Evolutionary conservation across 495 filamentous ascomycete species (phyloP).

Genomic region (Xylaria sp.): DNA sequence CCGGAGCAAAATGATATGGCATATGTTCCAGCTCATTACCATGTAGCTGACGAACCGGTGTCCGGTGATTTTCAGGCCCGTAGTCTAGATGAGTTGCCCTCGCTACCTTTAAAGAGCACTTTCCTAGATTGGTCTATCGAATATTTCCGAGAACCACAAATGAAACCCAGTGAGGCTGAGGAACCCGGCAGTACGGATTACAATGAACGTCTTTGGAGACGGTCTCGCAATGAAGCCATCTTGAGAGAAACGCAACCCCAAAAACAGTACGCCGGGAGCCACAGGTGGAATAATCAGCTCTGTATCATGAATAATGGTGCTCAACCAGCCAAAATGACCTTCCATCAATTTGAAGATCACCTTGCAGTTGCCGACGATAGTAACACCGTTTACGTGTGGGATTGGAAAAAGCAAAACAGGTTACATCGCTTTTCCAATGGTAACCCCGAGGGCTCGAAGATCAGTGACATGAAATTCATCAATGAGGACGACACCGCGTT

Average conservation of each 20-base stretch:
- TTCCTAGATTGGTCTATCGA: conserved; percentile 97
- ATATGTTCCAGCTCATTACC: conserved; percentile 72
- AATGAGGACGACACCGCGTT: conserved; percentile 98
- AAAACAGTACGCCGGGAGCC: conserved; percentile 82
- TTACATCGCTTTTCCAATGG: conserved; percentile 90
- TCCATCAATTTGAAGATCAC: conserved; percentile 98
- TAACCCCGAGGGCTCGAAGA: conserved; percentile 87
- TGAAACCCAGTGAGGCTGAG: conserved; percentile 94
- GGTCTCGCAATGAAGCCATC: conserved; percentile 90
- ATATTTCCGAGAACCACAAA: conserved; percentile 98
- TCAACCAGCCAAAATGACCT: conserved; percentile 89
- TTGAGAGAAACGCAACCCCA: conserved; percentile 90
- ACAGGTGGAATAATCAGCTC: conserved; percentile 79
- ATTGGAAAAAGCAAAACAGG: conserved; percentile 78
- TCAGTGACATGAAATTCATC: conserved; percentile 94
- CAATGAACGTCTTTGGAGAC: conserved; percentile 91
- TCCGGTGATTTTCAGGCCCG: conserved; percentile 74
- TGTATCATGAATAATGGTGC: conserved; percentile 84
- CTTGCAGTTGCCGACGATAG: conserved; percentile 92
- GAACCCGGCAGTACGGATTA: conserved; percentile 98
- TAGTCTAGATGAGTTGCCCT: conserved; percentile 59
- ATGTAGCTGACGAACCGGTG: conserved; percentile 75
- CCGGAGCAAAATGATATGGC: conserved; percentile 81
- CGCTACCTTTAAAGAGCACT: conserved; percentile 76
- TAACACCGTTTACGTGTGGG: conserved; percentile 90